These are phyloP conservation scores for Dissophora ornata DNA, from an alignment of 192 early-diverging fungal genomes.

Conservation along the genomic window DNA sequence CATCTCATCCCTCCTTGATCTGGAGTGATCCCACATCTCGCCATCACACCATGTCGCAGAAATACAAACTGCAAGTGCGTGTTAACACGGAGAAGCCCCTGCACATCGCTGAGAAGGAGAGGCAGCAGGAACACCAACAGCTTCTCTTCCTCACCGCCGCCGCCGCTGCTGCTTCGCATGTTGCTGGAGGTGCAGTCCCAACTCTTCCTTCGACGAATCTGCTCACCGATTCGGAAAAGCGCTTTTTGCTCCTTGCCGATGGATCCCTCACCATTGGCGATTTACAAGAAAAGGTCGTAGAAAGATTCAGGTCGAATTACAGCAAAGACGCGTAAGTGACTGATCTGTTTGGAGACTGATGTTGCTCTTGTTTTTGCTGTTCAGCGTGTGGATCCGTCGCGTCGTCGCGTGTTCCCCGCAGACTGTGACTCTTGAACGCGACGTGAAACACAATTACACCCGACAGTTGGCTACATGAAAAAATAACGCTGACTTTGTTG, in stretches of 20 bases:
- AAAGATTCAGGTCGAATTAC: conserved; percentile 4
- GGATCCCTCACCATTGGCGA: conserved; percentile 6
- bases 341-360: neutral
- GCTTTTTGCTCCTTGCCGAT: conserved; percentile 17
- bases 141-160: neutral
- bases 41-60: neutral
- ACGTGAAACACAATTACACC: no score
- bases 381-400: no score
- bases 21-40: no score
- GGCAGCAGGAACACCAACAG: neutral
- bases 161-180: neutral
- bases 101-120: neutral
- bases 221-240: no score
- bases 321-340: conserved; percentile 26
- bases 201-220: no score
- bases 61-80: neutral
- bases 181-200: no score
- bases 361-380: conserved; percentile 2
- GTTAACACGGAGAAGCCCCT: neutral
- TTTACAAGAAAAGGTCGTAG: conserved; percentile 11
- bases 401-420: neutral
- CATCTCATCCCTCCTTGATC: neutral
- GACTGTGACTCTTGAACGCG: no score
- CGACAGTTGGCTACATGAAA: no score
- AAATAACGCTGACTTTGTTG: no score